phyloP scores from a whole-genome alignment of 768 basidiomycete species.

The Tricholoma bakamatsutake region DNA sequence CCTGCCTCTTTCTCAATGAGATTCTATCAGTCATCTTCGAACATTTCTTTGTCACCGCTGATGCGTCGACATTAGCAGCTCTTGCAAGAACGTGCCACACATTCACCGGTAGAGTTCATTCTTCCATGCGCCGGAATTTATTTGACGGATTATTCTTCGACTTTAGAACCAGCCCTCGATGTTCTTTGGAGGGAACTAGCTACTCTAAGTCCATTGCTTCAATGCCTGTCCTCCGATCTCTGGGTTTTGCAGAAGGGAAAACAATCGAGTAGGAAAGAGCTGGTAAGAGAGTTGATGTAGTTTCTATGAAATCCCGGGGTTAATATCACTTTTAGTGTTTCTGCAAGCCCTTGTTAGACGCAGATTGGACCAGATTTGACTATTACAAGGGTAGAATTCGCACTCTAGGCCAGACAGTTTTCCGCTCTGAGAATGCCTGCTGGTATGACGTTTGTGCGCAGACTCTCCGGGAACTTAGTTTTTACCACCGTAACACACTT shows the following conservation, averaged over 20 bases:
- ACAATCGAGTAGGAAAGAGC: not conserved
- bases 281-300: not conserved
- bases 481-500: not conserved
- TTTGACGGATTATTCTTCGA: not conserved
- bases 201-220: not conserved
- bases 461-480: not conserved
- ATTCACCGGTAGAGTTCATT: slow-evolving; percentile 1
- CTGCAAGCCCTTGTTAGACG: not conserved
- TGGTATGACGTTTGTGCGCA: not conserved
- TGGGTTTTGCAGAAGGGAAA: not conserved
- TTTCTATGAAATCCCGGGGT: not conserved
- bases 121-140: not conserved
- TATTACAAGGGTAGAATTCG: not conserved
- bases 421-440: not conserved
- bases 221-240: not conserved
- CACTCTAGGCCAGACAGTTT: not conserved
- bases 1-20: not conserved
- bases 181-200: not conserved
- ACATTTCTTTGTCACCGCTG: not conserved
- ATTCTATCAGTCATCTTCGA: not conserved
- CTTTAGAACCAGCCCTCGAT: not conserved
- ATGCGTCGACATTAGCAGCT: not conserved
- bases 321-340: not conserved
- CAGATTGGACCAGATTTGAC: not conserved
- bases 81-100: slow-evolving; percentile 3